A percentile compares a stretch with the other conserved stretches of the same genome.
Evolutionary conservation across 805 yeast species (phyloP).

Genomic region (Tanozyma kutaoensis): DNA sequence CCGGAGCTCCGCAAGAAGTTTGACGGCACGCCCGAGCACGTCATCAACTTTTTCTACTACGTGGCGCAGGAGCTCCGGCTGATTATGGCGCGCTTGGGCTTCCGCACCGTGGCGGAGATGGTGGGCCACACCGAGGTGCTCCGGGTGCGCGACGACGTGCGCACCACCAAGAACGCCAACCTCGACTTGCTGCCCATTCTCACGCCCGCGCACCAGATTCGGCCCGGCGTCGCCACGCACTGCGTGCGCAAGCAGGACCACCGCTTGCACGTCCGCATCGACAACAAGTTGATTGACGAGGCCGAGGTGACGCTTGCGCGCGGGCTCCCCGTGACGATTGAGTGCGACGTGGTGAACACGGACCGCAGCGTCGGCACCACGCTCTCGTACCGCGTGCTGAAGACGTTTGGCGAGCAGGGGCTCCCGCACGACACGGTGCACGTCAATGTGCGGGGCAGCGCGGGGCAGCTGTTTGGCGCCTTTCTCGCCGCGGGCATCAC

Average conservation of each 20-base stretch:
- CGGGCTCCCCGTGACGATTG: conserved; percentile 93
- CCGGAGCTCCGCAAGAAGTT: conserved; percentile 87
- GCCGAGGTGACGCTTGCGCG: conserved; percentile 89
- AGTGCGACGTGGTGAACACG: conserved; percentile 86
- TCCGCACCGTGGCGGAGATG: conserved; percentile 94
- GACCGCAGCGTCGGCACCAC: conserved; percentile 96
- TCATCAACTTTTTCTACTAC: conserved; percentile 93
- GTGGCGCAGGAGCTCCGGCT: conserved; percentile 83
- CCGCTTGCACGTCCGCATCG: conserved; percentile 82
- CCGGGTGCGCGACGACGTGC: conserved; percentile 68
- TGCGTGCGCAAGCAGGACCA: conserved; percentile 91
- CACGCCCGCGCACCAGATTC: conserved; percentile 91
- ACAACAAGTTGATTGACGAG: conserved; percentile 92
- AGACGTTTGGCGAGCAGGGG: conserved; percentile 85
- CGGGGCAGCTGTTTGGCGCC: conserved; percentile 98
- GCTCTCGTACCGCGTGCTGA: conserved; percentile 84
- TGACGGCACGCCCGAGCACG: conserved; percentile 96
- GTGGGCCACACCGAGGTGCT: conserved; percentile 93
- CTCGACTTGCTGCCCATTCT: conserved; percentile 85
- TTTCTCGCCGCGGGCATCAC: conserved; percentile 94
- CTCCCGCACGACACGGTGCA: conserved; percentile 94
- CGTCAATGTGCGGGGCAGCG: conserved; percentile 82
- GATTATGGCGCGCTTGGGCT: conserved; percentile 91
- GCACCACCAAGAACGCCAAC: conserved; percentile 83
- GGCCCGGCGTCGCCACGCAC: conserved; percentile 94